These are phyloP conservation scores for Saccharomycopsis sp. DNA, from an alignment of 805 yeast genomes.

Conservation along the genomic window DNA sequence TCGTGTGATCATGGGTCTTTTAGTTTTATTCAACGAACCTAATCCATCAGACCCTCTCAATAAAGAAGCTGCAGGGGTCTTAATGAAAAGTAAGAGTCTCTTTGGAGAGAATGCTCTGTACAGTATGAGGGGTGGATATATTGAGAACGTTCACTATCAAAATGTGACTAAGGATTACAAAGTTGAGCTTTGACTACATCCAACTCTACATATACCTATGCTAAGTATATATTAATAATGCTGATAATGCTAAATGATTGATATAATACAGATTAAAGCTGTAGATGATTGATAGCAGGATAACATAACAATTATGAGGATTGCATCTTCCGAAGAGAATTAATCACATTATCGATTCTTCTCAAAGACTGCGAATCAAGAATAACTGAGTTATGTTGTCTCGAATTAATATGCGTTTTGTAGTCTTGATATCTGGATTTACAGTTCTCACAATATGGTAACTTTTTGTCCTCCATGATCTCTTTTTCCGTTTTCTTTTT, in stretches of 20 bases:
- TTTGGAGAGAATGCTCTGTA: conserved; percentile 53
- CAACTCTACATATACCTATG: background rate
- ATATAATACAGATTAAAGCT: background rate
- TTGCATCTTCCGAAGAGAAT: background rate
- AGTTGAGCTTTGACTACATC: background rate
- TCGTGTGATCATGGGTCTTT: conserved; percentile 75
- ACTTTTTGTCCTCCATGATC: background rate
- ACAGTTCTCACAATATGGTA: conserved; percentile 5
- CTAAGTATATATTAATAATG: too few relatives aligned
- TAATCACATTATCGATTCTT: conserved; percentile 5
- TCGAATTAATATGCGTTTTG: background rate
- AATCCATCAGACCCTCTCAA: conserved; percentile 90
- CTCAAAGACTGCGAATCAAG: background rate
- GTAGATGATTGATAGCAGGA: background rate
- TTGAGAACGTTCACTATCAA: conserved; percentile 57
- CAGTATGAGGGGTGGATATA: conserved; percentile 68
- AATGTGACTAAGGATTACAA: conserved; percentile 32
- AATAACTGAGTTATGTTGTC: background rate
- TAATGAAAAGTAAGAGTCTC: conserved; percentile 37
- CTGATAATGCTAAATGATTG: too few relatives aligned
- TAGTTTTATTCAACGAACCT: conserved; percentile 83
- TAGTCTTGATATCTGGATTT: background rate
- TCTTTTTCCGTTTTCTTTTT: background rate
- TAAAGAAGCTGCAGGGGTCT: conserved; percentile 72
- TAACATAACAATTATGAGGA: background rate